Evolutionary conservation across 768 basidiomycete genomes (phyloP).

Genomic region (Mycena sanguinolenta): DNA sequence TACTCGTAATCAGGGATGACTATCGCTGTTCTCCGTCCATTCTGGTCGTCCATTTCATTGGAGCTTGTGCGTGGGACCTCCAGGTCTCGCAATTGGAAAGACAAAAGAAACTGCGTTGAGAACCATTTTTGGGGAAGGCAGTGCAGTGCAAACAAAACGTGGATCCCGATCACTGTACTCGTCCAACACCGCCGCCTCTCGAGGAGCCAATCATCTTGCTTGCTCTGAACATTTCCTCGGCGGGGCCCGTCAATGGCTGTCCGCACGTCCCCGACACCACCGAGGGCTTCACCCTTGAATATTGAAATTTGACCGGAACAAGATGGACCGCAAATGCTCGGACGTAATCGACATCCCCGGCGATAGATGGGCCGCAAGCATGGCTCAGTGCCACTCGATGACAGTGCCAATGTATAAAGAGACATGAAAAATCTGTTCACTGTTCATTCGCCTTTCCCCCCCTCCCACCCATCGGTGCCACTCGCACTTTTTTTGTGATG

Average conservation of each 20-base stretch:
- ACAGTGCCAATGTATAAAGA: slow-evolving; percentile 8
- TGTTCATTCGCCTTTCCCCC: background rate
- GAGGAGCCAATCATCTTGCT: background rate
- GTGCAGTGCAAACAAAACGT: slow-evolving; percentile 8
- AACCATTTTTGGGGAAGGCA: slow-evolving; percentile 1
- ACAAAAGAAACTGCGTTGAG: background rate
- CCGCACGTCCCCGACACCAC: background rate
- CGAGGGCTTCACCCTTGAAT: background rate
- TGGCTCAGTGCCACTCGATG: background rate
- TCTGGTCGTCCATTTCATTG: too few relatives aligned
- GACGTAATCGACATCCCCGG: background rate
- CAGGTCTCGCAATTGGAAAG: background rate
- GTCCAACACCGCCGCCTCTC: background rate
- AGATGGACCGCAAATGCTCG: background rate
- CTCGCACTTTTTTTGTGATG: slow-evolving; percentile 23
- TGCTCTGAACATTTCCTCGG: background rate
- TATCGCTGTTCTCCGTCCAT: too few relatives aligned
- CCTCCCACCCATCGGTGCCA: background rate
- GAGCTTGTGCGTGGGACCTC: too few relatives aligned
- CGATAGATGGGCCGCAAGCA: background rate
- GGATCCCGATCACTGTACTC: background rate
- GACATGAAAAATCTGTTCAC: background rate
- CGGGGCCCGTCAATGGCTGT: background rate
- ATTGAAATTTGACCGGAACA: background rate
- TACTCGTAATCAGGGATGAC: too few relatives aligned